Evolutionary conservation across 257 asterid genomes (phyloP), one percentile per base, ranked within the genome.

Genomic region (Solanum verrucosum): DNA sequence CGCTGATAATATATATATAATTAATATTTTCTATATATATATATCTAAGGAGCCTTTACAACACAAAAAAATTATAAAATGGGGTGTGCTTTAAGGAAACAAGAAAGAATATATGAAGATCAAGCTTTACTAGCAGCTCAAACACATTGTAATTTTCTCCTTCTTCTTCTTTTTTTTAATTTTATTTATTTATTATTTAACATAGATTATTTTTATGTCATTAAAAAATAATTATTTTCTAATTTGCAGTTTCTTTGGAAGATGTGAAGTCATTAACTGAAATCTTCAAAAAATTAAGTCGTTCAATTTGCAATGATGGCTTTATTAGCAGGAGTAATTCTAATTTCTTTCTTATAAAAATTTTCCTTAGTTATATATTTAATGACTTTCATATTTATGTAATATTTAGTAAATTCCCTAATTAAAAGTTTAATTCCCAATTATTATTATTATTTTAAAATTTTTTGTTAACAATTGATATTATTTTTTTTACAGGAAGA

Each of bases 221-320:
- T 25, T 25, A 34, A 70, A 14, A 84, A 23, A 37, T 2, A 29
- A 84, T 35, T 42, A 27, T 16, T 63, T 21, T 72, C 2, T 18
- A 21, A 68, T 25, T 10, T 86, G 88, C 92, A 94, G 94, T 93
- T 93, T 92, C 92, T 8, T 90, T 91, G 52, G 88, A 90, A 88
- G 96, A 93, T 84, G 87, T 94, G 15, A 92, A 92, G 49, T 46
- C 91, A 27, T 72, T 94, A 86, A 74, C 86, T 21, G 92, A 90
- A 90, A 87, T 93, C n/a, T 93, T 89, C 89, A 90, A 60, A 87
- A 92, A 91, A 92, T 84, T 93, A 59, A 94, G 95, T 85, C 89
- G 94, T 88, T 90, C 92, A 42, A 81, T 91, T 68, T 88, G 81
- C 46, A 93, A 93, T 79, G 95, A 93, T 84, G 93, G 92, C 34